A percentile compares a stretch with the other conserved stretches of the same genome.
These are phyloP conservation scores for Geotrichum fermentans DNA, from an alignment of 1,139 yeast genomes.

Conservation along the genomic window DNA sequence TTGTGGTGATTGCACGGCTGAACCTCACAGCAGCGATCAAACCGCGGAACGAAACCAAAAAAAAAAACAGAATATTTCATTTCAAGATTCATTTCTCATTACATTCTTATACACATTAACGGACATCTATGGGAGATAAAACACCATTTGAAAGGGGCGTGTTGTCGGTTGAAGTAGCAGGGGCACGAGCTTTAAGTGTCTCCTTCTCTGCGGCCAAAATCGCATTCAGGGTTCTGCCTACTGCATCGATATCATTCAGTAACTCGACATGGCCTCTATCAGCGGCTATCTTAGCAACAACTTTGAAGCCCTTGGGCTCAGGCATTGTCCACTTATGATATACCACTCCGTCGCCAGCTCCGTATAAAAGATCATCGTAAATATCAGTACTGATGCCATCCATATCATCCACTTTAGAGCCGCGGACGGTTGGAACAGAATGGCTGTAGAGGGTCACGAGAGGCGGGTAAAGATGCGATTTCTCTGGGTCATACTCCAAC, in stretches of 20 bases:
- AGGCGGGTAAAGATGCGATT: slow-evolving; percentile 63
- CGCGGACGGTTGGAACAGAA: slow-evolving; percentile 77
- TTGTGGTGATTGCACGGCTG: background rate
- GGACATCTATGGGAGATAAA: background rate
- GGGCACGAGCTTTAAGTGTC: background rate
- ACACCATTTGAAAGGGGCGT: background rate
- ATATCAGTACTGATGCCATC: slow-evolving; percentile 66
- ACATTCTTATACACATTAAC: no score
- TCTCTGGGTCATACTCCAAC: slow-evolving; percentile 50
- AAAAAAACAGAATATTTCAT: no score
- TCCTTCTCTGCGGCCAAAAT: slow-evolving; percentile 37
- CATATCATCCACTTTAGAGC: slow-evolving; percentile 57
- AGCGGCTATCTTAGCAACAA: slow-evolving; percentile 64
- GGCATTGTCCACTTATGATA: slow-evolving; percentile 83
- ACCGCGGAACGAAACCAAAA: no score
- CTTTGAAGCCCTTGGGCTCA: slow-evolving; percentile 58
- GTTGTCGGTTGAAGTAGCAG: background rate
- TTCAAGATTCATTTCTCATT: no score
- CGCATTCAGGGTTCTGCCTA: slow-evolving; percentile 65
- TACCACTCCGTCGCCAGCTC: slow-evolving; percentile 92
- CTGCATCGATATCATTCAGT: slow-evolving; percentile 65
- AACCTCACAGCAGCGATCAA: no score
- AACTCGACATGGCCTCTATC: slow-evolving; percentile 73
- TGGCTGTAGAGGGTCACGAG: slow-evolving; percentile 76
- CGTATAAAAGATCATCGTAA: slow-evolving; percentile 72